Evolutionary conservation across 495 filamentous ascomycete species (phyloP).

Genomic region (Neurospora sp.): DNA sequence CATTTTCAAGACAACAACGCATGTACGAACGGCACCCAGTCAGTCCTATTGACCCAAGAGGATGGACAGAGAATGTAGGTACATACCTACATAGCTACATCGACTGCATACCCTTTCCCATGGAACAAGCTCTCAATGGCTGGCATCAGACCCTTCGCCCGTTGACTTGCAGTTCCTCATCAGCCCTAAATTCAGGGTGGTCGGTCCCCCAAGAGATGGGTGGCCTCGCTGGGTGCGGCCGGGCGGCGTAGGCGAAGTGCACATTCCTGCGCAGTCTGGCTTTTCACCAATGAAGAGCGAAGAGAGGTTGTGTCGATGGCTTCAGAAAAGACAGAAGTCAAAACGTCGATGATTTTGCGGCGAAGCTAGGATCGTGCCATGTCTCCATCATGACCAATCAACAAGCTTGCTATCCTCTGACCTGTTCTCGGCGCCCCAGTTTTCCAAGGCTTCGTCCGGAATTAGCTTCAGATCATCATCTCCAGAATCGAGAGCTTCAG

Average conservation of each 20-base stretch:
- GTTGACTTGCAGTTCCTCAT: constrained; percentile 7
- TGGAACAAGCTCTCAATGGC: constrained; percentile 7
- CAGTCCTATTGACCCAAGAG: background rate
- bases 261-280: background rate
- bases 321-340: background rate
- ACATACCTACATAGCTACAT: background rate
- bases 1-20: background rate
- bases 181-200: constrained; percentile 13
- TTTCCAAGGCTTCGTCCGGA: background rate
- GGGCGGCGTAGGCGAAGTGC: background rate
- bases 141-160: background rate
- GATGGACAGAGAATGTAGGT: background rate
- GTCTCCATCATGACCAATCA: background rate
- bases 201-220: background rate
- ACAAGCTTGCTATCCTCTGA: background rate
- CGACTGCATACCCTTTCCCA: background rate
- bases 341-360: background rate
- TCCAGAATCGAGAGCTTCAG: background rate
- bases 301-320: background rate
- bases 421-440: background rate
- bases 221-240: background rate
- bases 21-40: background rate
- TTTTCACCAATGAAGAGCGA: background rate
- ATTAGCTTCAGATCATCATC: background rate
- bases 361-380: background rate